A percentile compares a stretch with the other conserved stretches of the same genome.
phyloP scores from a whole-genome alignment of 2,329 filamentous ascomycete genomes.

The Zymoseptoria ardabiliae region DNA sequence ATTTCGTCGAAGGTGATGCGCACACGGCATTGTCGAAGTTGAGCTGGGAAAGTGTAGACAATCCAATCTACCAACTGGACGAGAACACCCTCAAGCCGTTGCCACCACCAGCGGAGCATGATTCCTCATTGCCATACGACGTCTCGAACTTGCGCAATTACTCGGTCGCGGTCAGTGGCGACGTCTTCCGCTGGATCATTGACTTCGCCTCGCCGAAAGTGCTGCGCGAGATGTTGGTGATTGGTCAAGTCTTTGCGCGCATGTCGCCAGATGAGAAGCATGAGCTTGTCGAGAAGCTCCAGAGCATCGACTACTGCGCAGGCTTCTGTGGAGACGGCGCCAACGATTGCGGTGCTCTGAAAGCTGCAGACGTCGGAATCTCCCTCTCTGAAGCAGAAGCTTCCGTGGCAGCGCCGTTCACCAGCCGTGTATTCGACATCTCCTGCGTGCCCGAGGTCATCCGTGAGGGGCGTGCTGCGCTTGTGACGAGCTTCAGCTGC shows the following conservation, averaged over 20 bases:
- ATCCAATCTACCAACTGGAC: constrained; percentile 69
- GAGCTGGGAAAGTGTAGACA: constrained; percentile 92
- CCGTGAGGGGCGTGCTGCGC: constrained; percentile 80
- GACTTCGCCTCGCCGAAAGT: constrained; percentile 81
- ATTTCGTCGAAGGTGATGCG: constrained; percentile 72
- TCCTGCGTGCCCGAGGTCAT: constrained; percentile 92
- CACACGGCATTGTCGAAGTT: constrained; percentile 67
- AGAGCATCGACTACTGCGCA: constrained; percentile 89
- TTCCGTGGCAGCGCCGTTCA: constrained; percentile 96
- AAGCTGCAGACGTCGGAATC: constrained; percentile 94
- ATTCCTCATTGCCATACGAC: constrained; percentile 80
- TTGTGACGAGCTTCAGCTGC: constrained; percentile 98
- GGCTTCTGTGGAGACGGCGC: constrained; percentile 97
- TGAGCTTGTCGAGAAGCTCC: constrained; percentile 92
- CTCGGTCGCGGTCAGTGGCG: constrained; percentile 80
- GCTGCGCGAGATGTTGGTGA: constrained; percentile 78
- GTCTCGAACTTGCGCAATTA: constrained; percentile 77
- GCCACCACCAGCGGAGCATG: constrained; percentile 60
- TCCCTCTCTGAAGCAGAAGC: constrained; percentile 96
- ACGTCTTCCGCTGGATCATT: constrained; percentile 93
- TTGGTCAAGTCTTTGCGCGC: constrained; percentile 87
- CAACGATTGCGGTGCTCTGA: constrained; percentile 93
- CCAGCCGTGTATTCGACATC: constrained; percentile 91
- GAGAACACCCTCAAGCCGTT: constrained; percentile 73
- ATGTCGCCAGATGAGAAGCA: constrained; percentile 99